These are phyloP conservation scores for Diaporthe aspalathi DNA, from an alignment of 2,329 filamentous ascomycete species.

Conservation along the genomic window DNA sequence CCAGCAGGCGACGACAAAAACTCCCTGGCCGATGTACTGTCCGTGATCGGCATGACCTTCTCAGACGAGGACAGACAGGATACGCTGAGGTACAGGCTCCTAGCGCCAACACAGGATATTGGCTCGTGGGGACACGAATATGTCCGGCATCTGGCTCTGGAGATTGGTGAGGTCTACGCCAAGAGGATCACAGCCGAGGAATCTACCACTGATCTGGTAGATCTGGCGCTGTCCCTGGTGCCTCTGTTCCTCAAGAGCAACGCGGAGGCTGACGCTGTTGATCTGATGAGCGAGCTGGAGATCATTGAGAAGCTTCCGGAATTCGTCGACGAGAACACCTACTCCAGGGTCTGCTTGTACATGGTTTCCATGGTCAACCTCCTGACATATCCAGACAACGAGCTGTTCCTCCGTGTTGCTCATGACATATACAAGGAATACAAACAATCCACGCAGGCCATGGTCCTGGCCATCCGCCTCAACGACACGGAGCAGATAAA, in stretches of 20 bases:
- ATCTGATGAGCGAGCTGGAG: constrained; percentile 95
- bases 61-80: constrained; percentile 96
- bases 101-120: constrained; percentile 91
- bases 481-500: constrained; percentile 88
- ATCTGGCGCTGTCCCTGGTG: constrained; percentile 85
- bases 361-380: constrained; percentile 99
- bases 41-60: constrained; percentile 98
- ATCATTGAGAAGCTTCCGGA: constrained; percentile 93
- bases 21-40: constrained; percentile 92
- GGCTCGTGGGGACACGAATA: constrained; percentile 99
- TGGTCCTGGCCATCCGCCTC: constrained; percentile 91
- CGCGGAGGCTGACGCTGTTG: constrained; percentile 96
- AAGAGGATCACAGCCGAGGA: constrained; percentile 89
- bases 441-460: constrained; percentile 92
- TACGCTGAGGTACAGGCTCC: constrained; percentile 93
- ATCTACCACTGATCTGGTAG: constrained; percentile 83
- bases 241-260: constrained; percentile 98
- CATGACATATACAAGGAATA: constrained; percentile 95
- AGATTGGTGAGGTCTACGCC: constrained; percentile 94
- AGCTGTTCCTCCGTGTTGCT: constrained; percentile 91
- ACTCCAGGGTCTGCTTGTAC: constrained; percentile 92
- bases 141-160: constrained; percentile 91
- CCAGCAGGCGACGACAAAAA: constrained; percentile 85
- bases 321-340: constrained; percentile 94
- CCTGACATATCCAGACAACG: constrained; percentile 96